Conservation (phyloP, 176 grass and related monocot species). For the Themeda triandra region DNA sequence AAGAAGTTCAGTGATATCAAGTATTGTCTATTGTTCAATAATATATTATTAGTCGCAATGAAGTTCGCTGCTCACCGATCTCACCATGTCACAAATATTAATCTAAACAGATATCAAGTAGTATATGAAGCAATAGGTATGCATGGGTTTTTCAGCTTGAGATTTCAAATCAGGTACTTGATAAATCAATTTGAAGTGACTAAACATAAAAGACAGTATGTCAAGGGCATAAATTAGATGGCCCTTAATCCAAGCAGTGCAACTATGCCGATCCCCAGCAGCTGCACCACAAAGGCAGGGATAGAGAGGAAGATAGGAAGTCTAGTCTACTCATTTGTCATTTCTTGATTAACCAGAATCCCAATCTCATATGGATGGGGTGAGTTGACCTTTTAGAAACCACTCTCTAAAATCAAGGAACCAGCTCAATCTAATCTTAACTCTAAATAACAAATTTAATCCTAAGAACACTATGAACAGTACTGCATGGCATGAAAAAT, state of each 20-base stretch:
- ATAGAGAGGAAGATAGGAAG: background rate
- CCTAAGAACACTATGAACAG: background rate
- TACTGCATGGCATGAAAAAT: background rate
- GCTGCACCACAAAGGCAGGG: background rate
- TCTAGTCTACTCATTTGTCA: too few species aligned
- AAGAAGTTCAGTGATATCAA: background rate
- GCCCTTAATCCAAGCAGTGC: too few species aligned
- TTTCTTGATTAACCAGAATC: background rate
- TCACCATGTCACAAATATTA: background rate
- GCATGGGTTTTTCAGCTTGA: background rate
- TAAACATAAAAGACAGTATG: too few species aligned
- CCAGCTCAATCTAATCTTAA: too few species aligned
- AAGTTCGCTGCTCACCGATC: background rate
- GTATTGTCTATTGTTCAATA: too few species aligned
- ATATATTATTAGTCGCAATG: background rate
- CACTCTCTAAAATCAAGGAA: background rate
- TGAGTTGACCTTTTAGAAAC: background rate
- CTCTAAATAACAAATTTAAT: too few species aligned
- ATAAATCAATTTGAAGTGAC: too few species aligned
- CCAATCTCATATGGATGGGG: background rate
- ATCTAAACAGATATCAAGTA: background rate
- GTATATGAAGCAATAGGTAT: background rate
- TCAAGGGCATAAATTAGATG: background rate
- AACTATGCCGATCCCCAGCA: background rate
- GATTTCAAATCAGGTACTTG: background rate